Evolutionary conservation across 2,329 filamentous ascomycete genomes (phyloP).

Genomic region (Ilyonectria robusta): DNA sequence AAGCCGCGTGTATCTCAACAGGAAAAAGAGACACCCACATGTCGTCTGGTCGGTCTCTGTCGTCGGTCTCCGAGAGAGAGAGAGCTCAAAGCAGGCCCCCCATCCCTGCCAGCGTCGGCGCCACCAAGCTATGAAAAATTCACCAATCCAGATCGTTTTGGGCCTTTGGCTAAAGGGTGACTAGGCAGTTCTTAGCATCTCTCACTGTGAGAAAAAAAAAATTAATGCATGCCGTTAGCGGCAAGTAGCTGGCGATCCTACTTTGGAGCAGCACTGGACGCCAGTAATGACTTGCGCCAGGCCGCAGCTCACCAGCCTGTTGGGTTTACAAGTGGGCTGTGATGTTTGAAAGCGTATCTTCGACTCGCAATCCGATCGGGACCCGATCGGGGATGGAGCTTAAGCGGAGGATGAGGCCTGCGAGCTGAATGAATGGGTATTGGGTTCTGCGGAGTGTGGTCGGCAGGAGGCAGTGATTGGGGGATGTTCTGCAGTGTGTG

Average conservation of each 20-base stretch:
- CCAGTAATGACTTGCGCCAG: background rate
- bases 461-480: background rate
- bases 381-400: background rate
- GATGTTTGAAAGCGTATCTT: no score
- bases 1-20: background rate
- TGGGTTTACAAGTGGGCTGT: background rate
- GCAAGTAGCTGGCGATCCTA: background rate
- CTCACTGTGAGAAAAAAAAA: background rate
- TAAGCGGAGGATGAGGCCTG: background rate
- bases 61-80: background rate
- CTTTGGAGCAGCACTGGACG: background rate
- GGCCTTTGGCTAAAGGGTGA: background rate
- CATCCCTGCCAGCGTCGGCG: background rate
- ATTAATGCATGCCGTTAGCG: background rate
- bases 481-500: background rate
- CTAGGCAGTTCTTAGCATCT: background rate
- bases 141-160: background rate
- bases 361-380: no score
- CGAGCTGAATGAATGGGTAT: background rate
- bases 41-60: background rate
- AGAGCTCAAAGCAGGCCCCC: background rate
- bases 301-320: background rate
- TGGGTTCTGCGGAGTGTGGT: background rate
- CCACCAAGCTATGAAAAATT: background rate
- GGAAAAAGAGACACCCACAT: no score